Percentiles rank a stretch among this genome's conserved stretches.
Evolutionary conservation across 345 rosid species (phyloP).

Genomic region (Eucalyptus brandiana): DNA sequence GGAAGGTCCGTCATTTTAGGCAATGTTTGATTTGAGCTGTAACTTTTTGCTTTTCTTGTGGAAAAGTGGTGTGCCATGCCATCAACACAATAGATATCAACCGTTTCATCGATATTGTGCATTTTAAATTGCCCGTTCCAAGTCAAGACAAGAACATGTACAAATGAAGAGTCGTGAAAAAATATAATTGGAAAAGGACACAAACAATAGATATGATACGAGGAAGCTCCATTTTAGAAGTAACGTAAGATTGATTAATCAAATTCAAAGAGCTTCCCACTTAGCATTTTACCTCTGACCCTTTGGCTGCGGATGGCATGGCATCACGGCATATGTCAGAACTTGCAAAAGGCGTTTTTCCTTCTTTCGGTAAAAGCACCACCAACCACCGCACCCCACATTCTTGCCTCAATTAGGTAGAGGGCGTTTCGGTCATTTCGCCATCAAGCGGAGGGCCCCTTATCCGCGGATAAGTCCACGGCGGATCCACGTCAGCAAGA

Average conservation of each 20-base stretch:
- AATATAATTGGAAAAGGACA: not conserved
- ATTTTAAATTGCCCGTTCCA: accelerated
- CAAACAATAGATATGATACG: not conserved
- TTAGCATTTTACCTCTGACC: not conserved
- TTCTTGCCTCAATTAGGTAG: not conserved
- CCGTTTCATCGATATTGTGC: accelerated
- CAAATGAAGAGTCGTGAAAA: not conserved
- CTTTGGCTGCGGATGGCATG: not conserved
- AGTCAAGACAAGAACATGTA: not conserved
- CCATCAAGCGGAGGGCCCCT: not conserved
- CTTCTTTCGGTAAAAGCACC: not conserved
- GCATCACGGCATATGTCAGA: not conserved
- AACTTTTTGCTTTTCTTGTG: too few relatives aligned
- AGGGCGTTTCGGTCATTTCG: not conserved
- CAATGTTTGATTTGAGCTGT: not conserved
- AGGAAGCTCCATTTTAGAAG: not conserved
- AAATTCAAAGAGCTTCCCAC: too few relatives aligned
- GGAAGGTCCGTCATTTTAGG: not conserved
- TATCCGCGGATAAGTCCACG: not conserved
- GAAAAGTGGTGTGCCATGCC: not conserved
- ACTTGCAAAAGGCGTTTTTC: not conserved
- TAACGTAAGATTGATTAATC: not conserved
- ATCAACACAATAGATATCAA: not conserved
- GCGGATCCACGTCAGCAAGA: not conserved
- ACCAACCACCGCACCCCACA: not conserved